Evolutionary conservation across 371 early-diverging fungal genomes (phyloP).

Genomic region (Choanephora cucurbitarum): DNA sequence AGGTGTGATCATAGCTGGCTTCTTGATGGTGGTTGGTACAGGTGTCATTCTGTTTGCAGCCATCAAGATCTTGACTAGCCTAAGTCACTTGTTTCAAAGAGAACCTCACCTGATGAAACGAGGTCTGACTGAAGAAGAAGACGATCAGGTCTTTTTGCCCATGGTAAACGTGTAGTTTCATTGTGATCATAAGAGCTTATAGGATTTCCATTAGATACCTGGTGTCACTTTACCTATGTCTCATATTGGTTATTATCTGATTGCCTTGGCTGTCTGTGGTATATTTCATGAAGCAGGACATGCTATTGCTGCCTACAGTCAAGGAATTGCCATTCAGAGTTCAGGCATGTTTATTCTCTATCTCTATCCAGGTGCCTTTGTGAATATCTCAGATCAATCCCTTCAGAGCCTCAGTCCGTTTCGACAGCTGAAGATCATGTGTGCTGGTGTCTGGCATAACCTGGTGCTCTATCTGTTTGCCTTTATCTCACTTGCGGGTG

Average conservation of each 20-base stretch:
- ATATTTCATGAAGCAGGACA: conserved; percentile 83
- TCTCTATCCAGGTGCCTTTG: conserved; percentile 87
- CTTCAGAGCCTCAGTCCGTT: conserved; percentile 50
- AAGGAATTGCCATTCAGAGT: conserved; percentile 62
- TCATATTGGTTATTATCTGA: conserved; percentile 70
- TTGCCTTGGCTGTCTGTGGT: conserved; percentile 67
- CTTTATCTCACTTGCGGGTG: conserved; percentile 52
- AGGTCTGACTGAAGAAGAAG: conserved; percentile 14
- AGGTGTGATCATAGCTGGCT: conserved; percentile 53
- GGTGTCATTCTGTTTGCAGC: conserved; percentile 56
- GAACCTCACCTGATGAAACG: conserved; percentile 6
- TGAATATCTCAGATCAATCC: conserved; percentile 64
- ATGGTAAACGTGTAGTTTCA: conserved; percentile 52
- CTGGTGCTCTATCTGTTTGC: conserved; percentile 53
- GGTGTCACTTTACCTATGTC: conserved; percentile 80
- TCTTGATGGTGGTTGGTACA: conserved; percentile 55
- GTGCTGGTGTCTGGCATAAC: conserved; percentile 90
- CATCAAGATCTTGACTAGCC: conserved; percentile 32
- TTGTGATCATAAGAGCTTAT: too few species aligned
- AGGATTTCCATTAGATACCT: too few species aligned
- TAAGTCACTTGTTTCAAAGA: conserved; percentile 11
- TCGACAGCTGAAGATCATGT: conserved; percentile 67
- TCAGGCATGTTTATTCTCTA: conserved; percentile 76
- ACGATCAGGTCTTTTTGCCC: conserved; percentile 61
- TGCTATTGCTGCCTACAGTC: conserved; percentile 73